phyloP scores from a whole-genome alignment of 2,329 filamentous ascomycete genomes.

The Botryotinia calthae region DNA sequence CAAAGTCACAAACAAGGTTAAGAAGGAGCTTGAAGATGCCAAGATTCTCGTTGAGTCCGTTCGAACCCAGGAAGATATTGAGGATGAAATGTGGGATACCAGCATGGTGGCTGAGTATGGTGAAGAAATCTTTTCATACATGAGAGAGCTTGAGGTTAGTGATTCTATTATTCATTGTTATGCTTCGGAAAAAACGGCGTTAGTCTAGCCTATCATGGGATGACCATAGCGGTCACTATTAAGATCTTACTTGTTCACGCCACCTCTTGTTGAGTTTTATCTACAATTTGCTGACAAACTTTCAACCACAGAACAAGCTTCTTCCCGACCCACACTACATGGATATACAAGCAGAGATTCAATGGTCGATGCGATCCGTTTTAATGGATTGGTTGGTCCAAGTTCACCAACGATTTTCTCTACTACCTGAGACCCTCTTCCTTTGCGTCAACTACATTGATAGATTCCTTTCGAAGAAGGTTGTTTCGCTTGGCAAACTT shows the following conservation, averaged over 20 bases:
- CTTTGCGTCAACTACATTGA: constrained; percentile 96
- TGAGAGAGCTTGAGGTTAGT: constrained; percentile 79
- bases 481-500: constrained; percentile 90
- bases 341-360: constrained; percentile 94
- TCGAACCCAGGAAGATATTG: constrained; percentile 66
- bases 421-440: constrained; percentile 93
- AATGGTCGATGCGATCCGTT: constrained; percentile 98
- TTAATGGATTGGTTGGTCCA: constrained; percentile 98
- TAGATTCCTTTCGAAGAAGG: constrained; percentile 89
- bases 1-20: constrained; percentile 63
- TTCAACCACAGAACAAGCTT: constrained; percentile 61
- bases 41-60: constrained; percentile 34
- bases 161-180: not conserved
- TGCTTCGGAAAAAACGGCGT: not conserved
- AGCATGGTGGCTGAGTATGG: constrained; percentile 98
- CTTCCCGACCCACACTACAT: constrained; percentile 91
- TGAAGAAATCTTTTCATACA: constrained; percentile 92
- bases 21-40: constrained; percentile 69
- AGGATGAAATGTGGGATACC: constrained; percentile 89
- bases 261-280: not conserved
- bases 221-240: not conserved
- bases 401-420: constrained; percentile 85
- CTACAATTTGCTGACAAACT: constrained; percentile 21
- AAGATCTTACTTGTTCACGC: constrained; percentile 14
- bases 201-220: not conserved